Conservation (phyloP, 2,329 filamentous ascomycete genomes). For the Neopestalotiopsis sp. region DNA sequence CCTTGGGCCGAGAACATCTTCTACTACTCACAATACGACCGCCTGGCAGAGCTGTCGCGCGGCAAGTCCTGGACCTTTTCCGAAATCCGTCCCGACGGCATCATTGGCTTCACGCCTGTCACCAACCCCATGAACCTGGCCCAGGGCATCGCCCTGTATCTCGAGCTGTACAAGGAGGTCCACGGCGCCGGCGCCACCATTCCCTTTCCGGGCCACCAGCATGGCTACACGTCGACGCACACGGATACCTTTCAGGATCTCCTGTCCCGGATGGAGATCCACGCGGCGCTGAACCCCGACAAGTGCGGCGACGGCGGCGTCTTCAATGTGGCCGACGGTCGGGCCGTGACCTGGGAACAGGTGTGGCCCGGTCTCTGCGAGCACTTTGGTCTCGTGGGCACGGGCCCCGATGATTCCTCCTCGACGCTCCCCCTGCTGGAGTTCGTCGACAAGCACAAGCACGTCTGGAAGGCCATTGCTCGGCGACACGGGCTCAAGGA, state of each 20-base stretch:
- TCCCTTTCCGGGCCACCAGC: not conserved
- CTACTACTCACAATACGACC: constrained; percentile 2
- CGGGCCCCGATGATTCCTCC: not conserved
- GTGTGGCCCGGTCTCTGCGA: not conserved
- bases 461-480: constrained; percentile 1
- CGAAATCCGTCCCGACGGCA: not conserved
- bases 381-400: not conserved
- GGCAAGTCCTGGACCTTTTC: not conserved
- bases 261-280: not conserved
- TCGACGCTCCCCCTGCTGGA: not conserved
- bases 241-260: constrained; percentile 2
- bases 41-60: not conserved
- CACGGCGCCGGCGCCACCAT: not conserved
- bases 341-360: not conserved
- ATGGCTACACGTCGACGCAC: not conserved
- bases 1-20: not conserved
- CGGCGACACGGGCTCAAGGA: not conserved
- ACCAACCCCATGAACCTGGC: not conserved
- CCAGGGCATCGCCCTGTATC: not conserved
- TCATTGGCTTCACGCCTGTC: not conserved
- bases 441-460: not conserved
- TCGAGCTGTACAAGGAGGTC: not conserved
- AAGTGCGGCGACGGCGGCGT: not conserved
- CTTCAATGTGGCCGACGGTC: not conserved
- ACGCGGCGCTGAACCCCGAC: not conserved